Percentiles rank a stretch among this genome's conserved stretches.
Evolutionary conservation across 192 early-diverging fungal species (phyloP).

Genomic region (Mortierella antarctica): DNA sequence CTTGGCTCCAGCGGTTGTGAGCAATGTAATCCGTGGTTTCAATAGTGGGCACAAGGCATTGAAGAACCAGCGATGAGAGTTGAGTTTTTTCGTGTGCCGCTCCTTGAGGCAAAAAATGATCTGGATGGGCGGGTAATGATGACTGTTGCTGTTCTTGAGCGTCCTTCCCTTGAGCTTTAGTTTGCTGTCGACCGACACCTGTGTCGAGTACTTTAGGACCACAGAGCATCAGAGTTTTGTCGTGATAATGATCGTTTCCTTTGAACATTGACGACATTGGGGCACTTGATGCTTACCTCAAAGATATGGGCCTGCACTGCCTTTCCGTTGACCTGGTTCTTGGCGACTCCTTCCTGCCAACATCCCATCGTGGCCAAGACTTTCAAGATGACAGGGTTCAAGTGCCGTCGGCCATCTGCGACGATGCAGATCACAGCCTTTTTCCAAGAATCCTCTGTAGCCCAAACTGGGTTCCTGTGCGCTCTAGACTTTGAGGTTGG

Average conservation of each 20-base stretch:
- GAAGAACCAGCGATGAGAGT: conserved; percentile 54
- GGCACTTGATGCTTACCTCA: conserved; percentile 16
- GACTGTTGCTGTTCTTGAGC: conserved; percentile 42
- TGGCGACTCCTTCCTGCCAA: conserved; percentile 53
- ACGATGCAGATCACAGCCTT: conserved; percentile 49
- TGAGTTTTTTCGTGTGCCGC: conserved; percentile 53
- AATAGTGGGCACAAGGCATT: conserved; percentile 40
- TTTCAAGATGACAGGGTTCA: conserved; percentile 32
- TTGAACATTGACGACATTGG: too few species aligned
- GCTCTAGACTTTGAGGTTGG: conserved; percentile 20
- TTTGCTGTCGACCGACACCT: conserved; percentile 50
- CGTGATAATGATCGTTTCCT: too few species aligned
- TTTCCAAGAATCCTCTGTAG: conserved; percentile 44
- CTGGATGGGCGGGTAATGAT: conserved; percentile 47
- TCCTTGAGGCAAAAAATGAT: conserved; percentile 52
- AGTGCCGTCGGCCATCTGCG: conserved; percentile 38
- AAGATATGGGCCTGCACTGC: conserved; percentile 51
- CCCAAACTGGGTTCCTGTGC: conserved; percentile 46
- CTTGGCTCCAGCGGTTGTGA: conserved; percentile 48
- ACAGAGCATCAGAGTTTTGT: neutral
- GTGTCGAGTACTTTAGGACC: conserved; percentile 28
- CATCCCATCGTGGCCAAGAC: conserved; percentile 47
- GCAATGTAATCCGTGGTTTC: conserved; percentile 35
- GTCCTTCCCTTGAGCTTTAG: conserved; percentile 41
- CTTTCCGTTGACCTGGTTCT: conserved; percentile 48